Conservation (phyloP, 2,329 filamentous ascomycete genomes). For the Talaromyces sp. region DNA sequence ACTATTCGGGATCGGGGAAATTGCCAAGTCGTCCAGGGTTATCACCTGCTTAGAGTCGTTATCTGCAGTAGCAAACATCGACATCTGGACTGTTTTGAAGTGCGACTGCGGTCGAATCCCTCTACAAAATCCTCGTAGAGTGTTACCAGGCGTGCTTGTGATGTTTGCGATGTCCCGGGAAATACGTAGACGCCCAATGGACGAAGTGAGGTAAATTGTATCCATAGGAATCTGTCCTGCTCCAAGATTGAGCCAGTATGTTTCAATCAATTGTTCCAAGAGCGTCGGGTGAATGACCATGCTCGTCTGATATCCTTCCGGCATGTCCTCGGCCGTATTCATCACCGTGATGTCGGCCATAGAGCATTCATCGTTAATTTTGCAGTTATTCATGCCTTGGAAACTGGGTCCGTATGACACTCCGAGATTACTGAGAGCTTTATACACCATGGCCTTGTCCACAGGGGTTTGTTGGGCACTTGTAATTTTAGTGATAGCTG, state of each 20-base stretch:
- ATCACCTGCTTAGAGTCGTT: background rate
- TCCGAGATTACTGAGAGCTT: background rate
- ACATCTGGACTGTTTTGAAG: background rate
- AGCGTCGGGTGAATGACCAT: background rate
- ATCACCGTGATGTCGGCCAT: background rate
- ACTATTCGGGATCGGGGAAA: background rate
- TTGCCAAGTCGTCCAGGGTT: background rate
- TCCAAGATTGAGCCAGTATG: background rate
- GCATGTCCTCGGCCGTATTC: background rate
- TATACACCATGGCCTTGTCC: background rate
- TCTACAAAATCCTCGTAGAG: background rate
- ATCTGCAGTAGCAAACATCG: background rate
- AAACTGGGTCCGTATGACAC: background rate
- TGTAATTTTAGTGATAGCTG: background rate
- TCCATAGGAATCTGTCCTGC: background rate
- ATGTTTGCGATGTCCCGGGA: background rate
- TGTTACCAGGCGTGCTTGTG: background rate
- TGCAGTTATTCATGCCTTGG: background rate
- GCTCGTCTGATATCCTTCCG: background rate
- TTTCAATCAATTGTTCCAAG: background rate
- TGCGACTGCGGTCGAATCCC: background rate
- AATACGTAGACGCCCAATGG: background rate
- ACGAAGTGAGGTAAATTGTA: background rate
- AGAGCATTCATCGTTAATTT: background rate
- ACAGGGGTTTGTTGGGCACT: background rate